These are phyloP conservation scores for Ceratorhiza oryzae-sativae DNA, from an alignment of 1,284 basidiomycete species.

Conservation along the genomic window DNA sequence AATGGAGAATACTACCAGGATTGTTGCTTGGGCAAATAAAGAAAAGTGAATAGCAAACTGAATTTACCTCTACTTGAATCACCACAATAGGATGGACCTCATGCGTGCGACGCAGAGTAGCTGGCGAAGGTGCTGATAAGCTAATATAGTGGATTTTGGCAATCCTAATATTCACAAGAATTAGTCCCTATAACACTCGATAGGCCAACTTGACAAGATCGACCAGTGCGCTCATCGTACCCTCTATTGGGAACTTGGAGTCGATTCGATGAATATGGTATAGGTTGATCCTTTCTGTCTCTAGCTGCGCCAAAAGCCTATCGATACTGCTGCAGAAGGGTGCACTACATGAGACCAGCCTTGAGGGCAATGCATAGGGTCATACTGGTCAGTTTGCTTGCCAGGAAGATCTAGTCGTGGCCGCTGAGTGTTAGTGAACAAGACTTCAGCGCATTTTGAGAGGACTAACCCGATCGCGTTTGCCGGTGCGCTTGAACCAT, in stretches of 20 bases:
- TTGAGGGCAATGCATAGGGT: no score
- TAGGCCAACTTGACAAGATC: constrained; percentile 60
- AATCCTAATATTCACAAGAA: constrained; percentile 46
- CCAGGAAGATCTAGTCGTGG: constrained; percentile 58
- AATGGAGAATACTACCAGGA: constrained; percentile 39
- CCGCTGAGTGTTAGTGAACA: no score
- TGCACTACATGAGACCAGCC: no score
- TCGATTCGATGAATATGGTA: constrained; percentile 52
- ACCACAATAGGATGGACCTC: constrained; percentile 32
- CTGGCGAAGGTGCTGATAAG: constrained; percentile 65
- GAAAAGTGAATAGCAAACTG: neutral
- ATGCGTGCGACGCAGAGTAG: constrained; percentile 66
- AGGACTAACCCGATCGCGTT: constrained; percentile 31
- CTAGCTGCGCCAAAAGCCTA: constrained; percentile 54
- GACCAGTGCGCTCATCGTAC: constrained; percentile 60
- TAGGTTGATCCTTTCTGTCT: constrained; percentile 54
- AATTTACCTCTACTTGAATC: constrained; percentile 37
- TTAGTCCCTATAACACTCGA: neutral
- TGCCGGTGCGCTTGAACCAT: constrained; percentile 39
- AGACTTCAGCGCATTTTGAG: no score
- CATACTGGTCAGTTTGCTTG: constrained; percentile 67
- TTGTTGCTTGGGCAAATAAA: neutral
- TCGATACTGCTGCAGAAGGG: no score
- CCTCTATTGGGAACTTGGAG: constrained; percentile 47
- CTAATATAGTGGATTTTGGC: constrained; percentile 69